phyloP scores from a whole-genome alignment of 2,329 filamentous ascomycete species.

The Cucurbitaria berberidis region DNA sequence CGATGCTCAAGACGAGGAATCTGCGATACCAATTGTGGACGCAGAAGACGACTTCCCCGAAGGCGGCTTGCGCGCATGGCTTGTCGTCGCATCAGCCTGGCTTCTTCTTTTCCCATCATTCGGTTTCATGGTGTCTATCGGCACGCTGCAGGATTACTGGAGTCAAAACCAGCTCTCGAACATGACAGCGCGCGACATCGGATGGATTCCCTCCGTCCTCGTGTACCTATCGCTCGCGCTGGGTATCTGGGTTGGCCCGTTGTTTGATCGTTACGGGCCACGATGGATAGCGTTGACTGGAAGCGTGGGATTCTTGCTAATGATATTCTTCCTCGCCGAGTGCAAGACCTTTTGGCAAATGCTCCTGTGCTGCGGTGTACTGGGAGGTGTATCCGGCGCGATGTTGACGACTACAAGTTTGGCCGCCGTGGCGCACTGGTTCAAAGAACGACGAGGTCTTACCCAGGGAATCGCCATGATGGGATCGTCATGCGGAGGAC shows the following conservation, averaged over 20 bases:
- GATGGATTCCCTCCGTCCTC: constrained; percentile 93
- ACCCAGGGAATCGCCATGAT: constrained; percentile 50
- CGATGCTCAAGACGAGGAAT: constrained; percentile 10
- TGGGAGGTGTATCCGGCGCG: constrained; percentile 49
- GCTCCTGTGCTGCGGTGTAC: constrained; percentile 48
- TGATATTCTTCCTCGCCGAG: constrained; percentile 44
- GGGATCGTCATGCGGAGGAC: constrained; percentile 43
- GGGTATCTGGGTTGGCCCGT: constrained; percentile 81
- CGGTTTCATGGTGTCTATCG: constrained; percentile 58
- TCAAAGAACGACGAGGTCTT: constrained; percentile 46
- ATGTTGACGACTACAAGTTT: constrained; percentile 48
- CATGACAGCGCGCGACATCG: constrained; percentile 68
- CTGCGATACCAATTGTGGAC: constrained; percentile 22
- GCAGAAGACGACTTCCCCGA: constrained; percentile 46
- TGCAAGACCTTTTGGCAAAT: constrained; percentile 52
- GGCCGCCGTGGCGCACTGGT: constrained; percentile 49
- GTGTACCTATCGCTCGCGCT: constrained; percentile 82
- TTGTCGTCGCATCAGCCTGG: constrained; percentile 48
- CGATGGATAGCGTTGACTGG: constrained; percentile 43
- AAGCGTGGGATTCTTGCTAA: constrained; percentile 33
- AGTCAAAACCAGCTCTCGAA: constrained; percentile 71
- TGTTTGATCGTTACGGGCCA: constrained; percentile 60
- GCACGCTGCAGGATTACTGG: constrained; percentile 82
- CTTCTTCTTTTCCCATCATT: constrained; percentile 44
- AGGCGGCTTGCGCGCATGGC: constrained; percentile 49